Conservation (phyloP, 345 rosid genomes). For the Murraya koenigii region DNA sequence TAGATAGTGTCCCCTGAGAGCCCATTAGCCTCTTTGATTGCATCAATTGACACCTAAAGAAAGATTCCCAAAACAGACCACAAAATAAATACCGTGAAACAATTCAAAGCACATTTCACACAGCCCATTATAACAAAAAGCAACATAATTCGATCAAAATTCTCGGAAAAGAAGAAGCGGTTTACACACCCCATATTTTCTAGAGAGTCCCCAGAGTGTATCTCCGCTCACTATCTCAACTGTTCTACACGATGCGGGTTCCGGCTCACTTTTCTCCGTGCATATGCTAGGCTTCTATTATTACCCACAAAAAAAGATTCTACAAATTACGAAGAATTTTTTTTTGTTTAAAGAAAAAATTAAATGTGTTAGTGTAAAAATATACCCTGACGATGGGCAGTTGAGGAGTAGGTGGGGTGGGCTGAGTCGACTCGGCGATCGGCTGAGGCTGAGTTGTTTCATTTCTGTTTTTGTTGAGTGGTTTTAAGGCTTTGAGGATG, state of each 20-base stretch:
- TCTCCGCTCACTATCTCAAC: constrained; percentile 32
- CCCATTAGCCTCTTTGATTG: constrained; percentile 36
- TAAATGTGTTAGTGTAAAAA: not conserved
- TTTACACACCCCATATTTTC: constrained; percentile 27
- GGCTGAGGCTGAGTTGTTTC: constrained; percentile 12
- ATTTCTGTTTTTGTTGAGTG: constrained; percentile 20
- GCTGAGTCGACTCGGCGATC: constrained; percentile 2
- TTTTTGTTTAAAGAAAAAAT: too few relatives aligned
- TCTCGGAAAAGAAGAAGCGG: too few relatives aligned
- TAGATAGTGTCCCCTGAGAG: constrained; percentile 35
- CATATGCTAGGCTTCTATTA: constrained; percentile 14
- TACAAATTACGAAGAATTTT: not conserved
- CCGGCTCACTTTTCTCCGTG: constrained; percentile 12
- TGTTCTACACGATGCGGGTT: not conserved
- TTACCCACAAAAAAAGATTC: not conserved
- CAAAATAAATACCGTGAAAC: not conserved
- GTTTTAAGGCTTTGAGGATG: constrained; percentile 33
- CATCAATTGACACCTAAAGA: constrained; percentile 32
- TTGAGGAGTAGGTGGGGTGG: constrained; percentile 8
- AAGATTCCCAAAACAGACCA: not conserved
- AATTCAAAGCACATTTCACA: not conserved
- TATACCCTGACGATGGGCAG: constrained; percentile 16
- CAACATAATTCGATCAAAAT: not conserved
- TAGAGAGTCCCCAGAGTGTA: constrained; percentile 35
- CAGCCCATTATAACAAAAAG: not conserved